A percentile compares a stretch with the other conserved stretches of the same genome.
Evolutionary conservation across 495 filamentous ascomycete genomes (phyloP).

Genomic region (Immersiella caudata): DNA sequence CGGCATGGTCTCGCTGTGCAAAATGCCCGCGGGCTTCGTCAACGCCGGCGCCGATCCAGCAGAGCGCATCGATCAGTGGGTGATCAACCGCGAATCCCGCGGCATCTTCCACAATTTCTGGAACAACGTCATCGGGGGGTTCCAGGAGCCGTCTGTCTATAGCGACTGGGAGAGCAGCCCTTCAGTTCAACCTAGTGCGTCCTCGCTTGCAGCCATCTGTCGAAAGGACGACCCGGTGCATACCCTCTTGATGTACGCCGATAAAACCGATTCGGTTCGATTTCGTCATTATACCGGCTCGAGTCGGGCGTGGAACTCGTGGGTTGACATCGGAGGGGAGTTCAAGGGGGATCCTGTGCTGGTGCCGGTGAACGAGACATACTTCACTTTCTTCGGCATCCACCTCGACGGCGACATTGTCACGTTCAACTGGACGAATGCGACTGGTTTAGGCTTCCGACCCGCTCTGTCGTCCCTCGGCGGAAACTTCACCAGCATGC

Average conservation of each 20-base stretch:
- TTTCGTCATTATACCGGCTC: not conserved
- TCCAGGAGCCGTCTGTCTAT: not conserved
- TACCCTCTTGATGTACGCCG: conserved; percentile 4
- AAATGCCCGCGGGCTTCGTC: conserved; percentile 3
- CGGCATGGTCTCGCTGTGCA: conserved; percentile 6
- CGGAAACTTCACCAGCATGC: conserved; percentile 7
- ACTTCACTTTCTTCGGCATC: conserved; percentile 5
- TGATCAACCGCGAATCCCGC: conserved; percentile 2
- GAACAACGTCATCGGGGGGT: conserved; percentile 3
- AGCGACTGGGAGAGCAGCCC: conserved; percentile 7
- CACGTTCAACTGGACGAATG: conserved; percentile 3
- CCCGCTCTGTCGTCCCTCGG: not conserved
- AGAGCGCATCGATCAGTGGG: conserved; percentile 20
- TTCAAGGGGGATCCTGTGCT: conserved; percentile 11
- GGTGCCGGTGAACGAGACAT: not conserved
- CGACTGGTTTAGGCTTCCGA: not conserved
- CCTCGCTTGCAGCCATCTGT: not conserved
- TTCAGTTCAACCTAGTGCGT: not conserved
- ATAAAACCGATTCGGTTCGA: not conserved
- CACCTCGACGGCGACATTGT: not conserved
- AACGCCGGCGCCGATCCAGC: not conserved
- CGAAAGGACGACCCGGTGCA: conserved; percentile 4
- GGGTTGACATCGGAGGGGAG: conserved; percentile 2
- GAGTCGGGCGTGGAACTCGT: conserved; percentile 5
- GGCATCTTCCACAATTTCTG: conserved; percentile 13